Evolutionary conservation across 768 basidiomycete genomes (phyloP).

Genomic region (Dioszegia crocea): DNA sequence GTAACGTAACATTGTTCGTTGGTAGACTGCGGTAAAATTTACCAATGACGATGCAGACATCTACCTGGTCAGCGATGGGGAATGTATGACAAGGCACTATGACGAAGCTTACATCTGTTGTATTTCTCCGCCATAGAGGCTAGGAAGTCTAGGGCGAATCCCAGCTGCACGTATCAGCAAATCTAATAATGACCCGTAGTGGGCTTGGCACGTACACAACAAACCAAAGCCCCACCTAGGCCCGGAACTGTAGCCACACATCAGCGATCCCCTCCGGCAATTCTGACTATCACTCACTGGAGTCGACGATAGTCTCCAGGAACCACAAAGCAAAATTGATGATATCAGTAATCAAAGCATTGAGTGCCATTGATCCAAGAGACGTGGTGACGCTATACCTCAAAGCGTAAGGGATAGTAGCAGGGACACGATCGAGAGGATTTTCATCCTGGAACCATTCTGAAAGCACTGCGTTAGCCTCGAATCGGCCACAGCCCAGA

Average conservation of each 20-base stretch:
- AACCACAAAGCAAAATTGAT: constrained; percentile 3
- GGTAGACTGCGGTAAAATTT: not conserved
- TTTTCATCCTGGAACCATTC: not conserved
- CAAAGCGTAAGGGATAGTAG: not conserved
- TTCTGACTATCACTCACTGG: not conserved
- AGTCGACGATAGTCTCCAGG: not conserved
- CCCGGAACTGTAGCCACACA: not conserved
- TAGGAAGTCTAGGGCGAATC: not conserved
- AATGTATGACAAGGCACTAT: not conserved
- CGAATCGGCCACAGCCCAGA: no score
- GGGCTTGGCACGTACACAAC: not conserved
- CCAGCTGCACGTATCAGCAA: not conserved
- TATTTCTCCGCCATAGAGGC: constrained; percentile 1
- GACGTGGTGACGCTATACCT: not conserved
- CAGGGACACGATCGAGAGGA: not conserved
- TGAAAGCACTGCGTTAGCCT: no score
- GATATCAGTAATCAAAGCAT: constrained; percentile 7
- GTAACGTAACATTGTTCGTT: not conserved
- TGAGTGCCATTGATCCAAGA: constrained; percentile 3
- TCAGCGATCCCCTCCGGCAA: not conserved
- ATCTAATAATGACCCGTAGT: no score
- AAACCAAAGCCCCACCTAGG: not conserved
- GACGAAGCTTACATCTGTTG: constrained; percentile 6
- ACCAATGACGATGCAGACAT: constrained; percentile 10
- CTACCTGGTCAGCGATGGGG: not conserved